Percentiles rank a stretch among this genome's conserved stretches.
phyloP scores from a whole-genome alignment of 2,329 filamentous ascomycete genomes.

The Calonectria henricotiae region DNA sequence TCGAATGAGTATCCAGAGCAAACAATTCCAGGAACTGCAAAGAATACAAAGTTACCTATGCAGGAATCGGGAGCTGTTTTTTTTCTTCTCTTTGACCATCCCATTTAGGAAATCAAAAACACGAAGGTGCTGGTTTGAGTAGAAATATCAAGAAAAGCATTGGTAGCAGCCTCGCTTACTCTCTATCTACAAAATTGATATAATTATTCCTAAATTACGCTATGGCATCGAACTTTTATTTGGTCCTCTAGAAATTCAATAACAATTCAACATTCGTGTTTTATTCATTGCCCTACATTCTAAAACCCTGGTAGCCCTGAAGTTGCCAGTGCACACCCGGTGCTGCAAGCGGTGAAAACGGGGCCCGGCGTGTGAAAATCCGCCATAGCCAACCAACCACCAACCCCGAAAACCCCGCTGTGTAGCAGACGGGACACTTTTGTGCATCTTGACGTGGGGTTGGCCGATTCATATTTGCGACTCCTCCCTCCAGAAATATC shows the following conservation, averaged over 20 bases:
- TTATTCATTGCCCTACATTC: conserved; percentile 2
- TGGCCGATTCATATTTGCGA: conserved; percentile 44
- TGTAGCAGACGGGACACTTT: conserved; percentile 9
- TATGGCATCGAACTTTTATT: not conserved
- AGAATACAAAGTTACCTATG: not conserved
- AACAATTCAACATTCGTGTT: not conserved
- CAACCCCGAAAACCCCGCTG: conserved; percentile 31
- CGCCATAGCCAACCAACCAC: conserved; percentile 23
- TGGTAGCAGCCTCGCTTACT: too few species aligned
- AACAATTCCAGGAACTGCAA: not conserved
- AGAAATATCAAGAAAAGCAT: too few species aligned
- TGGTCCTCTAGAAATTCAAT: not conserved
- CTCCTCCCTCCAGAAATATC: conserved; percentile 38
- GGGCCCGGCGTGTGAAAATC: conserved; percentile 16
- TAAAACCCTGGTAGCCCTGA: conserved; percentile 18
- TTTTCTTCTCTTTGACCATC: too few species aligned
- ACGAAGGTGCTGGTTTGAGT: too few species aligned
- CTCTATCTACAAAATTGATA: too few species aligned
- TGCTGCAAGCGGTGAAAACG: conserved; percentile 33
- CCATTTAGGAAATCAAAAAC: too few species aligned
- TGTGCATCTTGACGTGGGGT: conserved; percentile 40
- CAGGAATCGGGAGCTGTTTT: not conserved
- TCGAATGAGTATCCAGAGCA: not conserved
- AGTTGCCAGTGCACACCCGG: conserved; percentile 6
- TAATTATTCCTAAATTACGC: not conserved